Base-by-base conservation (phyloP, 495 filamentous ascomycete genomes). In the Trichoderma gamsii region DNA sequence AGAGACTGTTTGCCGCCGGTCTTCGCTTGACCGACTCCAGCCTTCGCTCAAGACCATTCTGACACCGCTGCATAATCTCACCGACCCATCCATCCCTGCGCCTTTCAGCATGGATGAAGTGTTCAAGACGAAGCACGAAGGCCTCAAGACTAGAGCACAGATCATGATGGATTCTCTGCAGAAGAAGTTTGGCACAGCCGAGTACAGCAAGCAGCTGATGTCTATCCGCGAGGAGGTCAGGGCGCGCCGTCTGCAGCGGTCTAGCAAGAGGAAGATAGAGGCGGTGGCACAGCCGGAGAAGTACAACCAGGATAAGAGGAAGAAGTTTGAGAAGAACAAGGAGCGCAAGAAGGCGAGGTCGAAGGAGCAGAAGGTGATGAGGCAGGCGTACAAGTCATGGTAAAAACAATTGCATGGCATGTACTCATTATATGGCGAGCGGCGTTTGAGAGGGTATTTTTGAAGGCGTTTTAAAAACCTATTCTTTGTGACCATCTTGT, bases 321-420 rank as follows among this genome's bases (percentile, higher is more conserved):
- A 88, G 78, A 94, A 90, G 80, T 87, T 89, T 68, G 93, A 93
- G 72, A 88, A 87, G 80, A 93, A 94, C 84, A 92, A 87, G 76
- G 89, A 86, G 71, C 88, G 86, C 79, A 86, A 90, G 75, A 94
- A 90, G 79, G 91, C 90, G 77, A 91, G 84, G 77, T 87, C 89
- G 0, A 73, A 76, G 71, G 87, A 89, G 76, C 83, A 89, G 77
- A 86, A 87, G 74, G 87, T 87, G 65, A 79, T 81, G 76, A 87
- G 94, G 81, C 83, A 87, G 61, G 91, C 90, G 49, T 76, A 76
- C 56, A 64, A 61, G 61, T 18, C 27, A 21, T 56, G 46, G 66
- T 67, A 38, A 52, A 67, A n/a, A n/a, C n/a, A 15, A 12, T 25
- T 3, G 56, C 25, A 7, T 59, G 21, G 35, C 56, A 21, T 35